phyloP scores from a whole-genome alignment of 352 stramenopile genomes.

The Pythium insidiosum region DNA sequence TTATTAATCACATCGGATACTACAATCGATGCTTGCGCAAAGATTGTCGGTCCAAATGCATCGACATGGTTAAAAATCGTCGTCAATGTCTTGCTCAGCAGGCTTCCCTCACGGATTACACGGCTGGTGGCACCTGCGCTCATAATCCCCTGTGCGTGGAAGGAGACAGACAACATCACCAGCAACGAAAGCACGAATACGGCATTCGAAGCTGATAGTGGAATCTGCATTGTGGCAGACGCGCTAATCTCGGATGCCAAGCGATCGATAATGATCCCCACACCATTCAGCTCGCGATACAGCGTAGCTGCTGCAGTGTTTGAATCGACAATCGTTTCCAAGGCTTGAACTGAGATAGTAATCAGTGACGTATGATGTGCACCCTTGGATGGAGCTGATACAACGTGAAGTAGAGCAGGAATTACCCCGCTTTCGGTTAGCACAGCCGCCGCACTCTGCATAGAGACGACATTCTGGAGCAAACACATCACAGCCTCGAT shows the following conservation, averaged over 20 bases:
- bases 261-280: slow-evolving; percentile 77
- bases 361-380: slow-evolving; percentile 62
- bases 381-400: slow-evolving; percentile 46
- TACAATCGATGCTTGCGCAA: slow-evolving; percentile 87
- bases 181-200: slow-evolving; percentile 66
- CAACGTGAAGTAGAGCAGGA: slow-evolving; percentile 67
- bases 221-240: neutral
- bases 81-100: slow-evolving; percentile 84
- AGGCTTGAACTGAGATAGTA: slow-evolving; percentile 70
- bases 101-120: slow-evolving; percentile 81
- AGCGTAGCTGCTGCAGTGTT: slow-evolving; percentile 57
- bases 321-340: slow-evolving; percentile 79
- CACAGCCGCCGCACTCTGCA: slow-evolving; percentile 66
- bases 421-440: slow-evolving; percentile 83
- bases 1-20: slow-evolving; percentile 97
- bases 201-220: slow-evolving; percentile 35
- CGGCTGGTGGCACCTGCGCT: slow-evolving; percentile 77
- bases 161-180: slow-evolving; percentile 74
- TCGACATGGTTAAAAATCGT: slow-evolving; percentile 88
- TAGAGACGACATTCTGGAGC: slow-evolving; percentile 60
- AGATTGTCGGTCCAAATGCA: slow-evolving; percentile 90
- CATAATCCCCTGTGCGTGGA: slow-evolving; percentile 85
- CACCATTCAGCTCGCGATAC: slow-evolving; percentile 80
- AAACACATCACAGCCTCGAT: slow-evolving; percentile 72
- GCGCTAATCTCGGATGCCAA: slow-evolving; percentile 43